Base-by-base conservation (phyloP, 768 basidiomycete species). In the Boletales sp. region DNA sequence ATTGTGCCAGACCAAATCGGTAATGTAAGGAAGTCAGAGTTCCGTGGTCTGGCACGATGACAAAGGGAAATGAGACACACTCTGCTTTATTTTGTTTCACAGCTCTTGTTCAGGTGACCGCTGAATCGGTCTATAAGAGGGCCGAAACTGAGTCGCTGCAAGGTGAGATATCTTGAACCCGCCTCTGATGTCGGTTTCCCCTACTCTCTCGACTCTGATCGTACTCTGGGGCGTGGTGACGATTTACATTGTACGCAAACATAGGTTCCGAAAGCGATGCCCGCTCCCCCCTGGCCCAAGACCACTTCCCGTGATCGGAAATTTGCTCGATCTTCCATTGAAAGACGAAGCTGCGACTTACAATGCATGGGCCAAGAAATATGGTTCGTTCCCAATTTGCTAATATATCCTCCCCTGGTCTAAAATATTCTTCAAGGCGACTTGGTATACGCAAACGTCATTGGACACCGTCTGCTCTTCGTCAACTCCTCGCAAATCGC, bases 231-330 rank as follows among this genome's bases (percentile, higher is more conserved):
- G 52, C 36, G 36, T 50, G 3, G 50, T 59, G 17, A 55, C 57
- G 17, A 32, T 63, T 13, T 66, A 51, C 29, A 43, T 65, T 9
- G 43, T 53, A 15, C 24, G 44, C 40, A 61, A 19, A 14, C 54
- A 52, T 51, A 52, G 32, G 47, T 41, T 36, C 37, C 46, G 55
- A 36, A 12, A 48, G 11, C 49, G 48, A 6, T 66, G 72, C 32
- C 76, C 73, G 0, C 69, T 72, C 12, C 82, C 82, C 11, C 82
- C 82, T 29, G 82, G 82, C 14, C 82, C 82, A 2, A 72, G 61
- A 40, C 73, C 74, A 8, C 65, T 73, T n/a, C 80, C 80, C 24
- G 50, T 83, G 29, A 61, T 82, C 31, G 82, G 81, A 13, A 80
- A 82, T 61, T 55, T 84, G 32, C 65, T 71, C 40, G 74, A 81